Percentiles rank a stretch among this genome's conserved stretches.
phyloP scores from a whole-genome alignment of 352 stramenopile species.

The Phytophthora capsici region DNA sequence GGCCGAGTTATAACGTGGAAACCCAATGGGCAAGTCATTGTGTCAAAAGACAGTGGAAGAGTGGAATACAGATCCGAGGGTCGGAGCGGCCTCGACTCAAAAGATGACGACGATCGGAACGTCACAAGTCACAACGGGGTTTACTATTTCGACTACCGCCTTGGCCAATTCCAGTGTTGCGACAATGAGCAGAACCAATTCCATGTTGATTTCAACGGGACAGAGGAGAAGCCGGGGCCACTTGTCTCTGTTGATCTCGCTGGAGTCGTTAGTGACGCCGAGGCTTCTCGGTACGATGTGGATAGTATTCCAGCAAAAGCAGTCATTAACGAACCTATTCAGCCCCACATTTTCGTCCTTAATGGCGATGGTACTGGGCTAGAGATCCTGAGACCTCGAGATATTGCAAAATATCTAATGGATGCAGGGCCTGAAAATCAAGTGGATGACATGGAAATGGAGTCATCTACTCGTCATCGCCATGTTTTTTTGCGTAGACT shows the following conservation, averaged over 20 bases:
- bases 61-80: conserved; percentile 55
- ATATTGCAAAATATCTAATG: conserved; percentile 44
- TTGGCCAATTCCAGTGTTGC: conserved; percentile 58
- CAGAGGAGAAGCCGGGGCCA: conserved; percentile 34
- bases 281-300: conserved; percentile 59
- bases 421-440: conserved; percentile 9
- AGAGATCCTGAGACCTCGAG: conserved; percentile 63
- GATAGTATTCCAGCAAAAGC: conserved; percentile 57
- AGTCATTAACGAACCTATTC: conserved; percentile 79
- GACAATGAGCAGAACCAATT: conserved; percentile 83
- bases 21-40: conserved; percentile 47
- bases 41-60: conserved; percentile 76
- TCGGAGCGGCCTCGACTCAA: conserved; percentile 1
- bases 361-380: conserved; percentile 74
- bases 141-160: conserved; percentile 78
- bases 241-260: conserved; percentile 59
- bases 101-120: conserved; percentile 68
- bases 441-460: conserved; percentile 3
- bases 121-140: conserved; percentile 65
- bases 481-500: conserved; percentile 38
- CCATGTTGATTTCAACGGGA: conserved; percentile 41
- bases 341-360: conserved; percentile 74
- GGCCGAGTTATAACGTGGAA: conserved; percentile 62
- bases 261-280: conserved; percentile 58
- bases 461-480: not conserved